Evolutionary conservation across 176 grass and related monocot genomes (phyloP), one percentile per base, ranked within the genome.

Genomic region (Bonia amplexicaulis): DNA sequence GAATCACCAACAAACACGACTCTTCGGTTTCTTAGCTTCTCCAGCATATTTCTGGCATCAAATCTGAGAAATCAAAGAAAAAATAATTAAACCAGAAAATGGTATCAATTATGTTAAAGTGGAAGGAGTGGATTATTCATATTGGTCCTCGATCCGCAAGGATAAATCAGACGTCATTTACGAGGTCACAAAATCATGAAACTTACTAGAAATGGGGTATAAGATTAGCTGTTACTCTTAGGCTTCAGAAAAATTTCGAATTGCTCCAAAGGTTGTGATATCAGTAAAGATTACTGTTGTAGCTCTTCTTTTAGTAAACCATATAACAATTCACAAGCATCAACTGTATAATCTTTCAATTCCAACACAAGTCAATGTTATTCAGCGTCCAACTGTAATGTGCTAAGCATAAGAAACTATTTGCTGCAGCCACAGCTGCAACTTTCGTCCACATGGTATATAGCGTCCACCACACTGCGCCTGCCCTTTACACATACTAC

Each of bases 1-100:
- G 96, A 98, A 72, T 98, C 93, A 15, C 96, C 96, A 33, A 92
- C 89, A 80, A 98, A 98, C 35, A 86, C 89, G 13, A 98, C 79
- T 64, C 92, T 88, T 64, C 45, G 88, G 80, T 95, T 93, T 33
- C 91, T 68, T 25, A 94, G 84, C 62, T 65, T 84, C 77, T 95
- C 80, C 31, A 95, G 80, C 93, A 95, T 95, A 74, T 73, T 76
- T 80, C 58, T 85, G 15, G 89, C 89, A 83, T 93, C 87, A 69
- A 98, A 98, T 66, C 91, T 98, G 67, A 53, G 7, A 77, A 83
- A 40, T 64, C 14, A 70, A 88, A 51, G 6, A 46, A 85, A 66
- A 40, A 48, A 81, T 17, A 6, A 47, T 16, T 23, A 76, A 60
- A 37, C 81, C 6, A 85, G 69, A 76, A 80, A 63, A 72, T 31